Evolutionary conservation across 2,329 filamentous ascomycete genomes (phyloP), one percentile per base, ranked within the genome.

Genomic region (Penicillium brevicompactum): DNA sequence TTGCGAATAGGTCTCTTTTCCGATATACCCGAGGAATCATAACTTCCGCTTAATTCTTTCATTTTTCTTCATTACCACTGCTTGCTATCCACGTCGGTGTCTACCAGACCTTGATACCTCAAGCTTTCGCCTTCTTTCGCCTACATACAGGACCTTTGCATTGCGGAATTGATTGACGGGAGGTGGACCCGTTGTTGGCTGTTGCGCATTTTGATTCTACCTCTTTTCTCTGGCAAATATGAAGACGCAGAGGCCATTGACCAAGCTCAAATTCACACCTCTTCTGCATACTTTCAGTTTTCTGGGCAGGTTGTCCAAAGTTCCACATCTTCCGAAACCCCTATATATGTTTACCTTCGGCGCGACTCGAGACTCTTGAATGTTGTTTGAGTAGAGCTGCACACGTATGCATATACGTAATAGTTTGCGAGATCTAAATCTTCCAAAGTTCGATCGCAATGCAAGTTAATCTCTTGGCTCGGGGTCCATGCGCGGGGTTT

Each of bases 1-100:
- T 87, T 91, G 82, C 84, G 88, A 68, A 87, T 91, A 72, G 87
- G 88, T 50, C 77, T 91, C 57, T 90, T 91, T 72, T 89, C 87
- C 56, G 86, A 86, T 32, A 76, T 84, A 58, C 85, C 86, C 43
- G 87, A 90, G 66, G 87, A 89, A 52, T 76, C 68, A 67, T 72
- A 68, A 59, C 58, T 50, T 52, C 52, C 58, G 51, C 44, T 44
- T 44, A 37, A 49, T 53, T 34, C 44, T 56, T 56, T 58, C 45
- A 42, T 49, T 56, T 54, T 51, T 47, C 49, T 40, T 42, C 63
- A 37, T 37, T 37, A 37, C 44, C 57, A 53, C 53, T 44, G 56
- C 53, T 56, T 55, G 53, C 45, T 63, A 56, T 57, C 53, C 62
- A 60, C 54, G 58, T 64, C 60, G 57, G 60, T 55, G 57, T 60